phyloP scores from a whole-genome alignment of 192 early-diverging fungal genomes.

The Rhizophagus prolifer region DNA sequence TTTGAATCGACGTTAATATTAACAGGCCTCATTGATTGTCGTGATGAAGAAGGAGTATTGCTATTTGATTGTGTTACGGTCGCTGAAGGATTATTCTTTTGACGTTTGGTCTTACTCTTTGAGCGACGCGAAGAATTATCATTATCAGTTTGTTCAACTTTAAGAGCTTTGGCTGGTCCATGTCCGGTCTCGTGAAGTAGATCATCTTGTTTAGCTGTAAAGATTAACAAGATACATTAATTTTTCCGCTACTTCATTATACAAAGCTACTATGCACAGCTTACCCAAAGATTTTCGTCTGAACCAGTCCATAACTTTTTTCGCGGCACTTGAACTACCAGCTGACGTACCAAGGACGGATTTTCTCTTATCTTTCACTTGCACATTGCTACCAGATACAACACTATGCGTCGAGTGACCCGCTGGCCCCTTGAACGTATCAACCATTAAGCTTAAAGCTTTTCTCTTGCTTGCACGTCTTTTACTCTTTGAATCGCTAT shows the following conservation, averaged over 20 bases:
- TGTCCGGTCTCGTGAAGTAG: background rate
- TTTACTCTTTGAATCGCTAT: background rate
- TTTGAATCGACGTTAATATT: slow-evolving; percentile 48
- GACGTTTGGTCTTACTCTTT: slow-evolving; percentile 4
- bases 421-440: slow-evolving; percentile 12
- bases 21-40: slow-evolving; percentile 15
- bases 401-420: slow-evolving; percentile 6
- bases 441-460: slow-evolving; percentile 29
- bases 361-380: slow-evolving; percentile 27
- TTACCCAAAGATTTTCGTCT: slow-evolving; percentile 58
- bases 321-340: slow-evolving; percentile 47
- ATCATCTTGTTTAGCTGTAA: slow-evolving; percentile 23
- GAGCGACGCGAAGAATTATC: background rate
- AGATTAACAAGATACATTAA: background rate
- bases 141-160: background rate
- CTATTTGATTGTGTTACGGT: slow-evolving; percentile 22
- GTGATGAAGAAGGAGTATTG: slow-evolving; percentile 24
- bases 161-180: background rate
- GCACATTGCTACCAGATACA: background rate
- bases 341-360: slow-evolving; percentile 1
- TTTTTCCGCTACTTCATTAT: background rate
- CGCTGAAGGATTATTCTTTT: slow-evolving; percentile 12
- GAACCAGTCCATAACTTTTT: slow-evolving; percentile 77
- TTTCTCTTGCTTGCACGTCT: slow-evolving; percentile 16
- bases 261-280: background rate